Percentiles rank a stretch among this genome's conserved stretches.
phyloP scores from a whole-genome alignment of 768 basidiomycete species.

The Auricularia sp. region DNA sequence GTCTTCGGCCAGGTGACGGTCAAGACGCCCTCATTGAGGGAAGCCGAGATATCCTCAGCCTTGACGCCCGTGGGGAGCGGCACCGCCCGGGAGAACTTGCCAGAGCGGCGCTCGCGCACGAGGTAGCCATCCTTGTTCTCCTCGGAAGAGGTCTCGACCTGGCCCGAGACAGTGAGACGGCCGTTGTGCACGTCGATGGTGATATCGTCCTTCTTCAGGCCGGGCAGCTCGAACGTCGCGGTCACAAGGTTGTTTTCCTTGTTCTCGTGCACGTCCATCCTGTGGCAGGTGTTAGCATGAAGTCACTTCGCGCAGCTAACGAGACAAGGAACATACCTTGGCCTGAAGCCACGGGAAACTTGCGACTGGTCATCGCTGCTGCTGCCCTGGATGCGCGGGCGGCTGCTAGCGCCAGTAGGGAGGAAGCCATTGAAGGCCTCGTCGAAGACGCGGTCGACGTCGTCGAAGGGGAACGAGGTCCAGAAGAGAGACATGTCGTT shows the following conservation, averaged over 20 bases:
- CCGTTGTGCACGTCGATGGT: slow-evolving; percentile 31
- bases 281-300: neutral
- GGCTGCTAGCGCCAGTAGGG: neutral
- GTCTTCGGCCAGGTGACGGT: slow-evolving; percentile 44
- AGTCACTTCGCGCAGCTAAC: too few relatives aligned
- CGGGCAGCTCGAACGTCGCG: slow-evolving; percentile 47
- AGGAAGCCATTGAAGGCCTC: neutral
- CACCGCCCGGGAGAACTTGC: slow-evolving; percentile 40
- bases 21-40: slow-evolving; percentile 41
- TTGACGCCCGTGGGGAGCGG: slow-evolving; percentile 39
- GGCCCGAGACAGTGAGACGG: slow-evolving; percentile 38
- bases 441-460: neutral
- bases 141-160: slow-evolving; percentile 22
- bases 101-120: slow-evolving; percentile 37
- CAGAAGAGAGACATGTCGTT: neutral
- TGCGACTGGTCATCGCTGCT: neutral
- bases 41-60: slow-evolving; percentile 29
- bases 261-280: slow-evolving; percentile 38
- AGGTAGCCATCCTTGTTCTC: slow-evolving; percentile 26
- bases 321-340: neutral
- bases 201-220: slow-evolving; percentile 32
- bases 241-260: slow-evolving; percentile 32
- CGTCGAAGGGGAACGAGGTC: neutral
- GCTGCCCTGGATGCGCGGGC: neutral
- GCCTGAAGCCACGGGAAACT: neutral